Evolutionary conservation across 2,329 filamentous ascomycete genomes (phyloP), one percentile per base, ranked within the genome.

Genomic region (Zymoseptoria ardabiliae): DNA sequence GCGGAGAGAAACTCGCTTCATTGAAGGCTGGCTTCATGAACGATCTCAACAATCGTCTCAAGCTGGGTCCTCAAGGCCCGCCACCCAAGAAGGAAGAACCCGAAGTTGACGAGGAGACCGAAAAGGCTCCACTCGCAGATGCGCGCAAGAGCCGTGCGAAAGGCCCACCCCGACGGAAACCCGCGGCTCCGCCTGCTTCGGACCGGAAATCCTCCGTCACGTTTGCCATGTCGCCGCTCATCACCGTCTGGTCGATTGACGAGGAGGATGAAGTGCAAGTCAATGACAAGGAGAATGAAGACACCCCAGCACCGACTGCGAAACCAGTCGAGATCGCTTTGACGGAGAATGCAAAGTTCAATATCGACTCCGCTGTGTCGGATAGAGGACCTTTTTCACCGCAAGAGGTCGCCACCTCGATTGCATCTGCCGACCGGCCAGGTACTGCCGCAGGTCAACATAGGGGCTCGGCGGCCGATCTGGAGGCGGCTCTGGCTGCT

Each of bases 1-100:
- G 82, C 50, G 90, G 90, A 9, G 84, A 85, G 68, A 97, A 97
- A 78, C 95, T 99, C 72, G 91, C 92, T 17, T 89, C 90, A 22
- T 78, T 99, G 30, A 91, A 96, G 75, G 90, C 90, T 45, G 91
- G 90, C 2, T 97, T 99, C 74, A 85, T 99, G 82, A 91, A 86
- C 51, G 93, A 97, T 70, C 78, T 99, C 50, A 96, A 97, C 74
- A 92, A 91, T 68, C 88, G 91, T 54, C 79, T 99, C 25, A 87
- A 91, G 70, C 77, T 96, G 41, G 94, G 94, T 1, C 93, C 92
- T n/a, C 86, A 90, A 66, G 84, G 81, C 9, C 69, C 69, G 52
- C 83, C 86, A 1, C 63, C 68, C 2, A 92, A 91, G 78, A 87
- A 89, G 69, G 77, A 81, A 49, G 72, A 77, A 9, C 76, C 79